These are phyloP conservation scores for Backusella circina DNA, from an alignment of 192 early-diverging fungal genomes.

Conservation along the genomic window DNA sequence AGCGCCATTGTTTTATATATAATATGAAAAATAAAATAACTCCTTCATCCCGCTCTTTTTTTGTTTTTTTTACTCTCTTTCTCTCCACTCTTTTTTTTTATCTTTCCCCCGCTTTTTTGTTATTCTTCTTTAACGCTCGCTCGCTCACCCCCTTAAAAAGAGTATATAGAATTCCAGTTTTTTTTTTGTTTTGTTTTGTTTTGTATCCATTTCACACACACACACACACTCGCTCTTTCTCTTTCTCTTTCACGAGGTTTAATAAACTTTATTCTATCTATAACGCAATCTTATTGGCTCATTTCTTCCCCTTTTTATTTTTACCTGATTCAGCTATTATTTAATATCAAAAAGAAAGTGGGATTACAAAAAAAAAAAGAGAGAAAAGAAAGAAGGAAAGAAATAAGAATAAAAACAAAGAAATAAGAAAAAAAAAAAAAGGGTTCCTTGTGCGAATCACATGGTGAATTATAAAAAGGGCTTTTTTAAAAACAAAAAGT, in stretches of 20 bases:
- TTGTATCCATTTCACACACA: neutral
- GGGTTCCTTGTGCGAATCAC: neutral
- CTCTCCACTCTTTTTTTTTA: no score
- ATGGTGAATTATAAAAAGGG: neutral
- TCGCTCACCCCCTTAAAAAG: neutral
- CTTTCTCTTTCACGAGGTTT: neutral
- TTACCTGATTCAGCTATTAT: neutral
- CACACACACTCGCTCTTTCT: no score
- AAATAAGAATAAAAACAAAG: no score
- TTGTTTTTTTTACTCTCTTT: neutral
- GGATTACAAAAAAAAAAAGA: neutral
- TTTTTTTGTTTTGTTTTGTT: neutral
- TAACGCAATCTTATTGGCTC: neutral
- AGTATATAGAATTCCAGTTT: neutral
- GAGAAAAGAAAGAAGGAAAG: neutral
- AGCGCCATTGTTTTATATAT: neutral
- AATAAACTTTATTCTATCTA: neutral
- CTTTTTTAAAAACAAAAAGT: no score
- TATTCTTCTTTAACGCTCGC: neutral
- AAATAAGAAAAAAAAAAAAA: neutral
- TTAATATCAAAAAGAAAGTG: no score
- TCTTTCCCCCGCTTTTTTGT: neutral
- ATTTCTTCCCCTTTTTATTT: neutral
- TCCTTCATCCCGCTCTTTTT: neutral
- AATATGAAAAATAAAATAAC: neutral